Conservation (phyloP, 306 rosid genomes). For the Myrica gale region DNA sequence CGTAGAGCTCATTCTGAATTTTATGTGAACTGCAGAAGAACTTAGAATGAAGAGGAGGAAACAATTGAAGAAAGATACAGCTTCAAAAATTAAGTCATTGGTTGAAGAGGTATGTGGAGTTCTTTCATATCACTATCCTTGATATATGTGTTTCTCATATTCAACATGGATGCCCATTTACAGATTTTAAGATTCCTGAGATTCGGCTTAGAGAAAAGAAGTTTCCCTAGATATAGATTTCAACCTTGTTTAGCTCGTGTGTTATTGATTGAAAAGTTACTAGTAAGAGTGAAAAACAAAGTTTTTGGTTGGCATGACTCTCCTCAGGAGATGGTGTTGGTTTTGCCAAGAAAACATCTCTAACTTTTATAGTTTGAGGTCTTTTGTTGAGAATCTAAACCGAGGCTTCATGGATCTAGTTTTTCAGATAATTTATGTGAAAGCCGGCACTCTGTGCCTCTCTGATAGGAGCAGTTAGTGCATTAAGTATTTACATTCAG, state of each 20-base stretch:
- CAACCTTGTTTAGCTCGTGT: not conserved
- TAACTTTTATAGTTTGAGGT: too few species aligned
- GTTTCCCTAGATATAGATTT: not conserved
- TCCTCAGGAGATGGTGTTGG: not conserved
- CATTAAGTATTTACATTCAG: not conserved
- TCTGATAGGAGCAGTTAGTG: not conserved
- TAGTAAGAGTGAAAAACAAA: not conserved
- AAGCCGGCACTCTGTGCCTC: not conserved
- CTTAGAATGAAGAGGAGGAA: slow-evolving; percentile 90
- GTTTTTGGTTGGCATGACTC: not conserved
- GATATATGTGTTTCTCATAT: not conserved
- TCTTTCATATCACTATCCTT: slow-evolving; percentile 15
- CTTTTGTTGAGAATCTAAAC: not conserved
- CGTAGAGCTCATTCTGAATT: slow-evolving; percentile 27
- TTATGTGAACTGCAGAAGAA: slow-evolving; percentile 73
- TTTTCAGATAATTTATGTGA: not conserved
- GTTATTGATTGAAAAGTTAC: not conserved
- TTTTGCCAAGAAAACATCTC: not conserved
- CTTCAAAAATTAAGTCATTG: slow-evolving; percentile 88
- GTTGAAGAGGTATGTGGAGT: slow-evolving; percentile 80
- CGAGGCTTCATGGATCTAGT: not conserved
- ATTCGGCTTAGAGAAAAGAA: not conserved
- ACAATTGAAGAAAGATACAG: slow-evolving; percentile 89
- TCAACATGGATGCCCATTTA: not conserved
- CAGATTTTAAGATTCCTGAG: not conserved